A percentile compares a stretch with the other conserved stretches of the same genome.
Conservation (phyloP, 495 filamentous ascomycete species). For the Achaetomiella virescens region DNA sequence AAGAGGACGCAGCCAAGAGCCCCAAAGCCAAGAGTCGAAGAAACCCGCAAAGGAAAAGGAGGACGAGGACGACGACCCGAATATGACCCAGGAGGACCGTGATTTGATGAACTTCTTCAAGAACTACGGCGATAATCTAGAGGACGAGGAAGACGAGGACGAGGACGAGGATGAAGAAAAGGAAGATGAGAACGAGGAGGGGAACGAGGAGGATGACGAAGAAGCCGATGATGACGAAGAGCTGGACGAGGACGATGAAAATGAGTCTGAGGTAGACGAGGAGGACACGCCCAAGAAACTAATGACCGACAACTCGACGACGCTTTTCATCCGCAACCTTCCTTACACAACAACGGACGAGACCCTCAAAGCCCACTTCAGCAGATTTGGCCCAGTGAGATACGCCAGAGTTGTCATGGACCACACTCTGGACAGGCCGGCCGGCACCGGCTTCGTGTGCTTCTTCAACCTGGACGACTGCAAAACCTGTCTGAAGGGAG, state of each 20-base stretch:
- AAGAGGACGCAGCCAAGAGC: slow-evolving; percentile 26
- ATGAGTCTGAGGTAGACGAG: slow-evolving; percentile 32
- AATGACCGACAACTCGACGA: slow-evolving; percentile 55
- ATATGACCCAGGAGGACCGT: slow-evolving; percentile 36
- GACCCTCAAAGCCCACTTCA: slow-evolving; percentile 73
- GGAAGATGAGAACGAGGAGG: slow-evolving; percentile 38
- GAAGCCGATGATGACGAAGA: slow-evolving; percentile 28
- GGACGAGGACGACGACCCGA: slow-evolving; percentile 36
- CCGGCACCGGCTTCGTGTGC: slow-evolving; percentile 90
- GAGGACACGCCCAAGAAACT: slow-evolving; percentile 23
- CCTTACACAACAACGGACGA: slow-evolving; percentile 81
- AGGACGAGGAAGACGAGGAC: slow-evolving; percentile 47
- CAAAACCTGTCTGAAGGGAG: slow-evolving; percentile 61
- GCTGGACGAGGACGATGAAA: slow-evolving; percentile 35
- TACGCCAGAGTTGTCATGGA: slow-evolving; percentile 91
- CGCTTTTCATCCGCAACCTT: slow-evolving; percentile 90
- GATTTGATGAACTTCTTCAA: slow-evolving; percentile 29
- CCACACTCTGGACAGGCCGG: slow-evolving; percentile 70
- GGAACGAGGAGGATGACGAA: slow-evolving; percentile 36
- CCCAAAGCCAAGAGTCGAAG: slow-evolving; percentile 59
- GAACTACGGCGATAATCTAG: slow-evolving; percentile 31
- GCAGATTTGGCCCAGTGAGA: slow-evolving; percentile 70
- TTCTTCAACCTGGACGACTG: slow-evolving; percentile 75
- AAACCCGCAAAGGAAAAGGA: slow-evolving; percentile 37
- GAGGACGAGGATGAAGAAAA: slow-evolving; percentile 29